These are phyloP conservation scores for Mycena pura DNA, from an alignment of 768 basidiomycete species.

Conservation along the genomic window DNA sequence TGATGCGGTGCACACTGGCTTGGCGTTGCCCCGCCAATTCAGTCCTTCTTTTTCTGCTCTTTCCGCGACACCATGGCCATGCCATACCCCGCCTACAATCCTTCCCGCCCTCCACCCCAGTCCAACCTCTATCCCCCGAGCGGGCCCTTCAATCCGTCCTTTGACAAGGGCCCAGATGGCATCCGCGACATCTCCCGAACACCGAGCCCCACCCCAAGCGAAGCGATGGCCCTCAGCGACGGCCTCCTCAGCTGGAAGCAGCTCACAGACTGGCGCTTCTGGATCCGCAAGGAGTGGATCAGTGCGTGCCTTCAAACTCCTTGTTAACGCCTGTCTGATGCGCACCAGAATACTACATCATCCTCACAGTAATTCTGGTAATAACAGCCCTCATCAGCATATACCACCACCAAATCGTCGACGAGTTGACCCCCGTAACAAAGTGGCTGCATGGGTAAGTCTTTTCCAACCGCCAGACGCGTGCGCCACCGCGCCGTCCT, in stretches of 20 bases:
- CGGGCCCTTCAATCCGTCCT: too few relatives aligned
- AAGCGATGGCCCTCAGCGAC: constrained; percentile 50
- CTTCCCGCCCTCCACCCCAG: too few relatives aligned
- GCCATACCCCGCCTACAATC: too few relatives aligned
- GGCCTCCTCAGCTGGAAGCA: constrained; percentile 54
- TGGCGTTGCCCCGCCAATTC: too few relatives aligned
- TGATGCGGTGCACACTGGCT: too few relatives aligned
- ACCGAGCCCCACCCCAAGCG: constrained; percentile 72
- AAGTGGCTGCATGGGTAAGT: constrained; percentile 68
- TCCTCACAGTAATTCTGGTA: constrained; percentile 49
- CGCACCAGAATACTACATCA: too few relatives aligned
- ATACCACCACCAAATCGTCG: constrained; percentile 76
- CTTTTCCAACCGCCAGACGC: too few relatives aligned
- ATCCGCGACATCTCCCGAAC: constrained; percentile 44
- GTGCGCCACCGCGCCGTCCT: too few relatives aligned
- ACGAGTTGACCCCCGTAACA: constrained; percentile 70
- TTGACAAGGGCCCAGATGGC: constrained; percentile 25
- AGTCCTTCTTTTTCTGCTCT: too few relatives aligned
- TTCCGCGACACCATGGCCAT: too few relatives aligned
- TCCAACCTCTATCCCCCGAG: too few relatives aligned
- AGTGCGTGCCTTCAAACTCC: constrained; percentile 52
- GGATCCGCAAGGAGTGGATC: constrained; percentile 62
- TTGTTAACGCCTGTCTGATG: too few relatives aligned
- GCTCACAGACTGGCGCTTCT: constrained; percentile 53
- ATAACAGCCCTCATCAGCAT: constrained; percentile 45